Conservation (phyloP, 305 asterid genomes). For the Plantago coronopus region DNA sequence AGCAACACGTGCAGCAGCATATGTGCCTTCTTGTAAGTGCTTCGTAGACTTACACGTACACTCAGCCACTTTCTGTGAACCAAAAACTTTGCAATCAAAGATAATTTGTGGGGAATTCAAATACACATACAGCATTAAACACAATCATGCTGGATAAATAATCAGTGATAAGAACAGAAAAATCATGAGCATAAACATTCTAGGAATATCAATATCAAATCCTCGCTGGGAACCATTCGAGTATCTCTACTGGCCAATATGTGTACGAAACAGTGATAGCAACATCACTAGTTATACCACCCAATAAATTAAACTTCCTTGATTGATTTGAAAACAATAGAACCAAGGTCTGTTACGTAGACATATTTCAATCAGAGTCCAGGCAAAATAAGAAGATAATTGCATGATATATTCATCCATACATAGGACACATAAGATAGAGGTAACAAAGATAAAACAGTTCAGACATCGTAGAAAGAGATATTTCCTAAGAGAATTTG, state of each 20-base stretch:
- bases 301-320: background rate
- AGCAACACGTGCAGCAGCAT: constrained; percentile 53
- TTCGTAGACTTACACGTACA: constrained; percentile 40
- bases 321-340: background rate
- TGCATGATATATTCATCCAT: background rate
- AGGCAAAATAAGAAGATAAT: background rate
- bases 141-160: constrained; percentile 4
- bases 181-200: background rate
- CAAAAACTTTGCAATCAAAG: constrained; percentile 31
- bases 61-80: constrained; percentile 65
- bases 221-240: background rate
- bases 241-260: background rate
- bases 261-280: background rate
- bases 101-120: constrained; percentile 11
- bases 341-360: too few species aligned
- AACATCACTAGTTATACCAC: too few species aligned
- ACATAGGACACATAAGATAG: background rate
- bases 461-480: background rate
- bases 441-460: background rate
- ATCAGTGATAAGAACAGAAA: constrained; percentile 1
- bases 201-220: background rate
- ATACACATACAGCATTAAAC: background rate
- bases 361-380: background rate
- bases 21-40: constrained; percentile 57
- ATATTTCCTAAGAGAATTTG: background rate